These are phyloP conservation scores for Rhododendron ovatum DNA, from an alignment of 148 eudicot genomes.

Conservation along the genomic window DNA sequence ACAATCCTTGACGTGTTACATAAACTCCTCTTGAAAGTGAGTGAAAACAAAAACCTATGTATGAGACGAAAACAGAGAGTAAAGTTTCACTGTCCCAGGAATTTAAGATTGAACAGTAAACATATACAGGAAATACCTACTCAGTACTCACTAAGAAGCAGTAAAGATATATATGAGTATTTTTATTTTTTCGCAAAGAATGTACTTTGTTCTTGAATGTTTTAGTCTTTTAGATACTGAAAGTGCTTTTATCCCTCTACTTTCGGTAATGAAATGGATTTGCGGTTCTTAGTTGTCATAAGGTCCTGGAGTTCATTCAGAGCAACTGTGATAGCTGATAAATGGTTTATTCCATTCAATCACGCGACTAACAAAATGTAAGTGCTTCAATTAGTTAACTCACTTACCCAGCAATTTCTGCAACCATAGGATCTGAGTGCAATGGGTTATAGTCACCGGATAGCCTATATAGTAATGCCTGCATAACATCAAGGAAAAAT, in stretches of 20 bases:
- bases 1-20: background rate
- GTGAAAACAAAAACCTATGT: background rate
- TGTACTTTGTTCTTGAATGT: background rate
- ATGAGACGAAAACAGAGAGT: background rate
- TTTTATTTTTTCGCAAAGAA: background rate
- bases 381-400: background rate
- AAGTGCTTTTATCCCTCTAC: background rate
- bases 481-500: slow-evolving; percentile 21
- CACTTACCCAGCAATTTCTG: slow-evolving; percentile 71
- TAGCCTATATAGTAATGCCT: slow-evolving; percentile 94
- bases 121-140: background rate
- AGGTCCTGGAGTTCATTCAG: background rate
- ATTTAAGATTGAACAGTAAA: background rate
- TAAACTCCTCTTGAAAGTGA: background rate
- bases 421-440: slow-evolving; percentile 83
- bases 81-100: background rate
- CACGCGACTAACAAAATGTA: background rate
- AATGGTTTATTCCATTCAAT: background rate
- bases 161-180: too few species aligned
- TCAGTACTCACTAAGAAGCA: background rate
- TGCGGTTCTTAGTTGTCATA: background rate
- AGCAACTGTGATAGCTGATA: background rate
- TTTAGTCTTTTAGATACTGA: background rate
- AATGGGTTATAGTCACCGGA: slow-evolving; percentile 96
- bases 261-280: background rate